Evolutionary conservation across 2,329 filamentous ascomycete genomes (phyloP), one percentile per base, ranked within the genome.

Genomic region (Escovopsis sp.): DNA sequence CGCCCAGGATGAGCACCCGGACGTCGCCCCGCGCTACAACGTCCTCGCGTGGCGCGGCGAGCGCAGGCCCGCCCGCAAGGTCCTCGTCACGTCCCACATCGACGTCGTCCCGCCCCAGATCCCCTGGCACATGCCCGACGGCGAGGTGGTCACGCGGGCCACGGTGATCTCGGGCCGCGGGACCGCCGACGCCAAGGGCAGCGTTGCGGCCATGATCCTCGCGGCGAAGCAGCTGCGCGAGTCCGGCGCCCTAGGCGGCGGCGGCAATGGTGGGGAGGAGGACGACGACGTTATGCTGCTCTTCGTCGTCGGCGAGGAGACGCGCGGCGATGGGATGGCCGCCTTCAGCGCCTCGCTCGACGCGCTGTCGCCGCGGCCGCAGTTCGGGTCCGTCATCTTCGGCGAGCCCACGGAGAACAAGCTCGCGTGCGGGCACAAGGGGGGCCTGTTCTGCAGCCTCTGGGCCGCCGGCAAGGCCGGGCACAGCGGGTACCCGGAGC

Each of bases 381-480:
- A 50, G 3, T 68, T 77, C 19, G 71, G 80, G 32, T 77, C 85
- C 4, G 79, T 85, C 53, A 82, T 91, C 54, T 96, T 95, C 55
- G 89, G 91, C 35, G 91, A 98, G 59, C 89, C 89, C 1, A 98
- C 91, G 0, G 86, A 94, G 54, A 75, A 80, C 51, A 85, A 83
- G 60, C 79, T 96, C 18, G 87, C 86, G 0, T 80, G 84, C 43
- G 91, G 89, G 3, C 89, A 96, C 69, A 96, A 98, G 66, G 89
- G 91, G 35, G 82, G 80, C 44, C 59, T 87, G 4, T 72, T 72
- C 37, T 81, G 87, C 54, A 65, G 69, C 2, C 54, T 96, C 45
- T 66, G 66, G 12, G 83, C 83, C 0, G 72, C 70, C 30, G 89
- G 89, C 28, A 80, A 80, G 47, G 85, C 72, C 0, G 86, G 84